Conservation (phyloP, 768 basidiomycete species). For the Galerina sulciceps region DNA sequence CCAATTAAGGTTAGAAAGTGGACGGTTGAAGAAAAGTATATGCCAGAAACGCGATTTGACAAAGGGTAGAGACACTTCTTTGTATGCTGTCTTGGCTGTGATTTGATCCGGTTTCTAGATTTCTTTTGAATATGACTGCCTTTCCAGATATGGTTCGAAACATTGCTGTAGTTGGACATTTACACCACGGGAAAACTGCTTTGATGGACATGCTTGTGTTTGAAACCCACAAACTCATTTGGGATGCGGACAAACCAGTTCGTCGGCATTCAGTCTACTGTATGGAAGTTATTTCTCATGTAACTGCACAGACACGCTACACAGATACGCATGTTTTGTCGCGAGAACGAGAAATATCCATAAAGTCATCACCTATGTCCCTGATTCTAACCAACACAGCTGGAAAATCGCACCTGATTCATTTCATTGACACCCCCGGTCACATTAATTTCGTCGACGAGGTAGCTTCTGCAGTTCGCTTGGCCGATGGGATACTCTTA, state of each 20-base stretch:
- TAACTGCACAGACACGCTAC: slow-evolving; percentile 73
- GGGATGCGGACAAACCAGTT: slow-evolving; percentile 91
- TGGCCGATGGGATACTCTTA: slow-evolving; percentile 89
- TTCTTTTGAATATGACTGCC: slow-evolving; percentile 87
- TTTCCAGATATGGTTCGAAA: slow-evolving; percentile 97
- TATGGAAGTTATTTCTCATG: slow-evolving; percentile 11
- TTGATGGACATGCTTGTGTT: slow-evolving; percentile 97
- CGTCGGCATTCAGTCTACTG: slow-evolving; percentile 29
- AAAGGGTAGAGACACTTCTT: slow-evolving; percentile 70
- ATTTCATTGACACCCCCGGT: slow-evolving; percentile 96
- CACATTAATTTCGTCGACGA: slow-evolving; percentile 99
- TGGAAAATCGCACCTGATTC: slow-evolving; percentile 92
- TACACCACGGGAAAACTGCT: slow-evolving; percentile 98
- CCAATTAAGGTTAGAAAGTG: slow-evolving; percentile 96
- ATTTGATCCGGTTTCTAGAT: slow-evolving; percentile 51
- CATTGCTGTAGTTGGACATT: slow-evolving; percentile 93
- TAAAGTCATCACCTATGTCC: slow-evolving; percentile 98
- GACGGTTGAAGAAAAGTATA: slow-evolving; percentile 92
- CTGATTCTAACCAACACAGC: slow-evolving; percentile 81
- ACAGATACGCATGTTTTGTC: slow-evolving; percentile 95
- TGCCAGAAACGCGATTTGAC: slow-evolving; percentile 97
- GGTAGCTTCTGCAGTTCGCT: slow-evolving; percentile 83
- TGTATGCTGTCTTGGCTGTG: not conserved
- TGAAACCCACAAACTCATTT: slow-evolving; percentile 93
- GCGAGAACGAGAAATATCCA: slow-evolving; percentile 87